Base-by-base conservation (phyloP, 257 asterid species). In the Coffea canephora region DNA sequence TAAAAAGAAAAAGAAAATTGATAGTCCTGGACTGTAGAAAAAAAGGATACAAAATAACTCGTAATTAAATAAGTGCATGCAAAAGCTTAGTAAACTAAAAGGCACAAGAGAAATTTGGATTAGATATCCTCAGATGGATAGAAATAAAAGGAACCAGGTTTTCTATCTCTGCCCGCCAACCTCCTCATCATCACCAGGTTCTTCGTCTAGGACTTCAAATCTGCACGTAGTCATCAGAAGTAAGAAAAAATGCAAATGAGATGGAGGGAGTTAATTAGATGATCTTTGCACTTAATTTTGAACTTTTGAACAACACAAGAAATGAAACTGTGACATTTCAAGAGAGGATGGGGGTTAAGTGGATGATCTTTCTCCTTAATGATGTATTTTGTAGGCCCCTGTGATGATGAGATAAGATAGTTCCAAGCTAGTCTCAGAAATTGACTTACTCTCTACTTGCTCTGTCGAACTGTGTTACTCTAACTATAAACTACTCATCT, bases 131-230 rank as follows among this genome's bases (percentile, higher is more conserved):
- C 10, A 66, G 34, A 77, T 41, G 45, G 23, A 45, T 66, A 36
- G 8, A 76, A 76, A 74, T 19, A 66, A 78, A 16, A 14, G 23
- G 23, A 69, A 19, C 65, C 72, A 74, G 18, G 34, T 31, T 4
- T 67, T 69, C 78, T 79, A 92, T 98, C 94, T 96, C 83, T 91
- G 99, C 73, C 90, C 97, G 23, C 92, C 89, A 82, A 96, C 89
- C 82, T 96, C 99, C 91, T 96, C 99, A 50, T 96, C 98, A 73
- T 96, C 99, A 49, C 97, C 97, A 8, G 98, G 98, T 74, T 96
- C 98, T 86, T 96, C 99, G 68, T 96, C 99, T 78, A 96, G 82
- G 68, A 96, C 99, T 86, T 96, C 98, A 74, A 96, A 91, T 82
- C 99, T 96, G 84, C 85, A 75, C 45, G 45, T 69, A 49, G 54